Percentiles rank a stretch among this genome's conserved stretches.
Evolutionary conservation across 768 basidiomycete genomes (phyloP).

Genomic region (Lactarius pseudohatsudake): DNA sequence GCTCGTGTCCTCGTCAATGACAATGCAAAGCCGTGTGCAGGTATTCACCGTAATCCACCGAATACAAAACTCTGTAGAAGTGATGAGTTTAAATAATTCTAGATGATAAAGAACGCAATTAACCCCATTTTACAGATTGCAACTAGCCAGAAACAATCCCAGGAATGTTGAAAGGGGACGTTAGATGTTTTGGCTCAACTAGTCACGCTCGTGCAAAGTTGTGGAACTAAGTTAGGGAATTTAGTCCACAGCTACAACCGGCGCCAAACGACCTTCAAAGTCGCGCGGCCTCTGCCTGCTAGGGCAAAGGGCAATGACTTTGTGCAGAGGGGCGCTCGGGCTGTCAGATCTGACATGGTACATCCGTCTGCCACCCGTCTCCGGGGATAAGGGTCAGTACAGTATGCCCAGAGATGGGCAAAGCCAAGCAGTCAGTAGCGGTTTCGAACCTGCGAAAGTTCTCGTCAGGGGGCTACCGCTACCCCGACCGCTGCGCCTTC

Average conservation of each 20-base stretch:
- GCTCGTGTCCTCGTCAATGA: conserved; percentile 17
- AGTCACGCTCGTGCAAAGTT: conserved; percentile 8
- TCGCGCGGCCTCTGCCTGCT: no score
- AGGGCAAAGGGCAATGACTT: no score
- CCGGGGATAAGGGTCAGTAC: no score
- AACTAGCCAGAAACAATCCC: conserved; percentile 18
- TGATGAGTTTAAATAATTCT: conserved; percentile 3
- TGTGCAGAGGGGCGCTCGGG: no score
- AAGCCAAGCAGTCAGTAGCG: no score
- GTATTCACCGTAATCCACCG: conserved; percentile 17
- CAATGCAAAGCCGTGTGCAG: conserved; percentile 17
- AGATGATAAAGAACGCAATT: neutral
- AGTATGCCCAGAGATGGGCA: no score
- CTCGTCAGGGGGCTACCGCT: no score
- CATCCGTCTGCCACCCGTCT: no score
- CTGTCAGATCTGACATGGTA: no score
- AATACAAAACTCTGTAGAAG: conserved; percentile 14
- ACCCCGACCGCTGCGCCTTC: no score
- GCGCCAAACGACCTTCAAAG: neutral
- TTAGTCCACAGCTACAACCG: conserved; percentile 9
- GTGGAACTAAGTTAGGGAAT: neutral
- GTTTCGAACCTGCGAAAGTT: no score
- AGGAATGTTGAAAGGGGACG: conserved; percentile 4
- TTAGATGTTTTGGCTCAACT: conserved; percentile 10
- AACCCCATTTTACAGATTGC: conserved; percentile 1